Base-by-base conservation (phyloP, 192 early-diverging fungal species). In the Phlyctochytrium arcticum region DNA sequence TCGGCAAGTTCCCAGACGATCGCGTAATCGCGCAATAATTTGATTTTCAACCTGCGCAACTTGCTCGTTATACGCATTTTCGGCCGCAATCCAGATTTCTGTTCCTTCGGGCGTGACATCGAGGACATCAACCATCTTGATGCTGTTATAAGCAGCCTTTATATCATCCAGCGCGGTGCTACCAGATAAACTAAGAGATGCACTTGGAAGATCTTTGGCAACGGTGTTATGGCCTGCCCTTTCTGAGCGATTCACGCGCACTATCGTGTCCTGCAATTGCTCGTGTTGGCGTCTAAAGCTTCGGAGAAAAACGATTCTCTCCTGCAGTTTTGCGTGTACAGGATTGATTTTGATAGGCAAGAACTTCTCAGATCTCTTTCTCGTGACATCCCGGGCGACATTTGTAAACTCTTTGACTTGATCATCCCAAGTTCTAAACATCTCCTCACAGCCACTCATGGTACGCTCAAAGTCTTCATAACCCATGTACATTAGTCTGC, bases 261-360 rank as follows among this genome's bases (percentile, higher is more conserved):
- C 77, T 37, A 99, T 97, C 7, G 96, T 98, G 67, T 90, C 85
- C 67, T 94, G 88, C n/a, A 99, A 84, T 79, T 98, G 94, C 74
- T 97, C 94, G 70, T 99, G 98, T 77, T 94, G 92, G 72, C 90
- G 87, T 59, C 98, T 81, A 81, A 99, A 99, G 67, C 84, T 80
- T 46, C 88, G 83, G 33, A 99, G 85, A 74, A 95, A 98, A 6
- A 73, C 75, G 48, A 98, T 72, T 54, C 98, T 87, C 71, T 99
- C 98, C 77, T 98, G 93, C 48, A 99, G 85, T 59, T 91, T 86
- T 17, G 82, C 86, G 63, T 99, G 98, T 8, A 92, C 90, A 1
- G 88, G 84, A 37, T 84, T 88, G 80, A 98, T 89, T 79, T 96
- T 96, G 80, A 98, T 93, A 4, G 90, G 90, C 32, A 98, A 82